phyloP scores from a whole-genome alignment of 2,329 filamentous ascomycete genomes.

The Helminthosporium solani region DNA sequence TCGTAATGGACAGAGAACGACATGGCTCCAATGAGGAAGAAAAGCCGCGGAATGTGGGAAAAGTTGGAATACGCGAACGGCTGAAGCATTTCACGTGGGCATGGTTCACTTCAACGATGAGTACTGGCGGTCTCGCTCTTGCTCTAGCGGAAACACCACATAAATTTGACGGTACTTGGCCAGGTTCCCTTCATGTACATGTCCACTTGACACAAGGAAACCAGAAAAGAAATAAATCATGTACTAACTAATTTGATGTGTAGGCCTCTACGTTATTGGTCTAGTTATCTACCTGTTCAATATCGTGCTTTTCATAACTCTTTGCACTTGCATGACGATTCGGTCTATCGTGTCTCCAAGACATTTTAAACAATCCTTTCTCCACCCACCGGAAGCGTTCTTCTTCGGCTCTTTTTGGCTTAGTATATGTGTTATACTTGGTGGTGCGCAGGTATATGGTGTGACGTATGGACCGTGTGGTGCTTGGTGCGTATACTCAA shows the following conservation, averaged over 20 bases:
- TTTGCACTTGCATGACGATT: constrained; percentile 26
- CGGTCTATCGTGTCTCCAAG: constrained; percentile 45
- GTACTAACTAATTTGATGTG: constrained; percentile 14
- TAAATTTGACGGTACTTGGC: constrained; percentile 32
- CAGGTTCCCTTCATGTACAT: background rate
- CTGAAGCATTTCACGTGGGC: constrained; percentile 48
- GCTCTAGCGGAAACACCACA: constrained; percentile 46
- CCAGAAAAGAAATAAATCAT: background rate
- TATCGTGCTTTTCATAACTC: constrained; percentile 45
- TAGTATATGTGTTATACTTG: constrained; percentile 39
- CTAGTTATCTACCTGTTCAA: constrained; percentile 53
- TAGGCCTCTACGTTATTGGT: constrained; percentile 52
- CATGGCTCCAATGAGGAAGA: background rate
- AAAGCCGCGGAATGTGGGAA: background rate
- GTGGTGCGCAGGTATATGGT: constrained; percentile 37
- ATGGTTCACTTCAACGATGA: constrained; percentile 50
- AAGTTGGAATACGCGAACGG: constrained; percentile 20
- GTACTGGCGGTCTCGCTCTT: constrained; percentile 48
- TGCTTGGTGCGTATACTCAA: constrained; percentile 22
- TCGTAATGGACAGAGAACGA: constrained; percentile 3
- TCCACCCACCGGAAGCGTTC: constrained; percentile 50
- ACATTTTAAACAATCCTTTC: constrained; percentile 46
- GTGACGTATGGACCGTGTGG: constrained; percentile 31
- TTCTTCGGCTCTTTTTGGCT: constrained; percentile 48
- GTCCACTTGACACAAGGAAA: background rate